Conservation (phyloP, 192 early-diverging fungal species). For the Coemansia sp. region DNA sequence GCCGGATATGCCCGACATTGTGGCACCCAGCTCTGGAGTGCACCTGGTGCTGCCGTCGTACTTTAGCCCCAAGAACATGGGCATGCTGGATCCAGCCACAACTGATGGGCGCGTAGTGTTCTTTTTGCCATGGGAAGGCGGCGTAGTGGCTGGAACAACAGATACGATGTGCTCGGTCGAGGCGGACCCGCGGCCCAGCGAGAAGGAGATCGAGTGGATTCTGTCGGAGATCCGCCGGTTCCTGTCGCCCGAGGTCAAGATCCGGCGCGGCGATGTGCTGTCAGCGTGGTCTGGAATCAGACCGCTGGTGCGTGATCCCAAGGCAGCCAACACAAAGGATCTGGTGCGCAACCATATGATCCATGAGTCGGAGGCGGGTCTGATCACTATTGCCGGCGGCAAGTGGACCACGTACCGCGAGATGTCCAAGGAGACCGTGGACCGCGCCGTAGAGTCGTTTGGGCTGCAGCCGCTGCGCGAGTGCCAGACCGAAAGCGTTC, state of each 20-base stretch:
- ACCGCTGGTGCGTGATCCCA: slow-evolving; percentile 93
- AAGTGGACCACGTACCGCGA: slow-evolving; percentile 99
- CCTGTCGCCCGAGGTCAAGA: slow-evolving; percentile 89
- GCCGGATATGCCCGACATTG: slow-evolving; percentile 74
- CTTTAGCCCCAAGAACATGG: slow-evolving; percentile 92
- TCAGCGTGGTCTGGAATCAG: slow-evolving; percentile 98
- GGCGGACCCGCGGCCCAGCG: slow-evolving; percentile 80
- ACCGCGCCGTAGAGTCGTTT: slow-evolving; percentile 78
- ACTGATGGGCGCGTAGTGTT: slow-evolving; percentile 96
- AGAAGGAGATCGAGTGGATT: slow-evolving; percentile 96
- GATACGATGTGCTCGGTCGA: slow-evolving; percentile 87
- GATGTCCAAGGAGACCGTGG: slow-evolving; percentile 95
- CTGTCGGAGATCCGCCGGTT: slow-evolving; percentile 88
- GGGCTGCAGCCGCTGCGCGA: slow-evolving; percentile 63
- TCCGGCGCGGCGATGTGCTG: slow-evolving; percentile 94
- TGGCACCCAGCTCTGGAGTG: slow-evolving; percentile 89
- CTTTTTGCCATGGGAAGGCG: slow-evolving; percentile 97
- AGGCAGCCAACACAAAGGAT: slow-evolving; percentile 85
- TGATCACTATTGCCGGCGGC: slow-evolving; percentile 95
- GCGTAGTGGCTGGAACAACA: slow-evolving; percentile 93
- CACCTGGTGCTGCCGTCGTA: slow-evolving; percentile 96
- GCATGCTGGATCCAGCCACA: slow-evolving; percentile 90
- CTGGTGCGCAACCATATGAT: slow-evolving; percentile 99
- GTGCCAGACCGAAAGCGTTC: slow-evolving; percentile 74
- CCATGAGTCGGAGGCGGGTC: slow-evolving; percentile 72